Conservation (phyloP, 2,329 filamentous ascomycete species). For the Metarhizium robertsii region DNA sequence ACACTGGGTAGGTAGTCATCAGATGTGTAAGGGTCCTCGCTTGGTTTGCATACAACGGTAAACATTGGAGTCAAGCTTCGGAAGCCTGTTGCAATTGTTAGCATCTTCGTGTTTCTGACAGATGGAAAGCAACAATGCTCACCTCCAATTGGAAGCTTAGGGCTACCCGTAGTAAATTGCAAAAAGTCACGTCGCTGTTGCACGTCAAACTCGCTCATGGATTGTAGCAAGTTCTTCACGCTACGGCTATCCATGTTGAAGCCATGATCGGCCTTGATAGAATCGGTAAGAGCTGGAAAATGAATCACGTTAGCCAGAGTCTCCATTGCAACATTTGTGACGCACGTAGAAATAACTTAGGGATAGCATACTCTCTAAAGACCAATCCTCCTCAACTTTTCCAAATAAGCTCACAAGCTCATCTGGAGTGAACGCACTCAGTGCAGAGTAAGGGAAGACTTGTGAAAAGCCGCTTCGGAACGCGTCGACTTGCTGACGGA, state of each 20-base stretch:
- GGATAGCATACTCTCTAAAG: slow-evolving; percentile 72
- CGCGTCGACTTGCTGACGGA: slow-evolving; percentile 80
- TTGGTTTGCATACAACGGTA: slow-evolving; percentile 98
- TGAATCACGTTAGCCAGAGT: not conserved
- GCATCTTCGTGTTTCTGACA: not conserved
- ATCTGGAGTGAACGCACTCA: slow-evolving; percentile 88
- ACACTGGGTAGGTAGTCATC: slow-evolving; percentile 99
- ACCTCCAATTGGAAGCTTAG: slow-evolving; percentile 97
- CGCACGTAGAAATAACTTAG: not conserved
- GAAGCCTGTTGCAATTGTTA: slow-evolving; percentile 55
- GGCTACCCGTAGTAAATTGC: slow-evolving; percentile 95
- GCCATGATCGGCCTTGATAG: slow-evolving; percentile 96
- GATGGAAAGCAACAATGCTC: slow-evolving; percentile 24
- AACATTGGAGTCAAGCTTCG: slow-evolving; percentile 97
- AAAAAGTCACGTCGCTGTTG: slow-evolving; percentile 83
- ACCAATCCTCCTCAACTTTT: slow-evolving; percentile 90
- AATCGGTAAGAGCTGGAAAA: slow-evolving; percentile 76
- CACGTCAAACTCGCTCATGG: slow-evolving; percentile 77
- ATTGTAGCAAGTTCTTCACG: slow-evolving; percentile 84
- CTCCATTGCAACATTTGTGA: not conserved
- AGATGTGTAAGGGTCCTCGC: slow-evolving; percentile 82
- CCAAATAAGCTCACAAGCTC: slow-evolving; percentile 95
- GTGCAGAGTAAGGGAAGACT: slow-evolving; percentile 88
- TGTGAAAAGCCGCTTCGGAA: slow-evolving; percentile 89
- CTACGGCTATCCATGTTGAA: slow-evolving; percentile 98